Evolutionary conservation across 192 early-diverging fungal species (phyloP).

Genomic region (Paraglomus brasilianum): DNA sequence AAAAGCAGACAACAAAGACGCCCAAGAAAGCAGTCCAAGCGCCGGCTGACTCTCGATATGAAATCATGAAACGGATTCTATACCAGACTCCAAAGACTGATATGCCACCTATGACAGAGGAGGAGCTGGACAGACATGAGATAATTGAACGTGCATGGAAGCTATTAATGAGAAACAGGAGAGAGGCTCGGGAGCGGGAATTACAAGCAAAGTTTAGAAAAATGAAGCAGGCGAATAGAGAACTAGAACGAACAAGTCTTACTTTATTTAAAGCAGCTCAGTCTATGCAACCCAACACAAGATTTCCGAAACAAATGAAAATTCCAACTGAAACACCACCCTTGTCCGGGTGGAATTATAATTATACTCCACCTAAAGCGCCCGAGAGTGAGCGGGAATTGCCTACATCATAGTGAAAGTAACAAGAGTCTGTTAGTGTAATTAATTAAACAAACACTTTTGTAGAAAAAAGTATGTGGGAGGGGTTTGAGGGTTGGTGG

Average conservation of each 20-base stretch:
- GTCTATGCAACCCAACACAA: slow-evolving; percentile 47
- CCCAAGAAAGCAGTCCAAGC: no score
- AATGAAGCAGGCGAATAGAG: slow-evolving; percentile 64
- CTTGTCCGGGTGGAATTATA: slow-evolving; percentile 68
- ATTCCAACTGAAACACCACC: slow-evolving; percentile 75
- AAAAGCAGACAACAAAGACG: no score
- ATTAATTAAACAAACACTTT: no score
- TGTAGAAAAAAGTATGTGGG: no score
- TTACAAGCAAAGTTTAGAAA: slow-evolving; percentile 58
- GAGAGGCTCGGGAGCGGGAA: slow-evolving; percentile 44
- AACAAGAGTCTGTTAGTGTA: no score
- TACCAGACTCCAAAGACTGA: slow-evolving; percentile 52
- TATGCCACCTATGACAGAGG: slow-evolving; percentile 49
- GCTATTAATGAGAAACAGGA: slow-evolving; percentile 48
- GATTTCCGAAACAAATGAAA: slow-evolving; percentile 71
- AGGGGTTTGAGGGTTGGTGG: no score
- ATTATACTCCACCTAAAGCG: slow-evolving; percentile 30
- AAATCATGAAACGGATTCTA: slow-evolving; percentile 70
- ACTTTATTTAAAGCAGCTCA: slow-evolving; percentile 64
- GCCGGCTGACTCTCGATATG: slow-evolving; percentile 62
- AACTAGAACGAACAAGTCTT: slow-evolving; percentile 58
- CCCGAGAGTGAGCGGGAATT: slow-evolving; percentile 2
- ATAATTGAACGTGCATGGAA: slow-evolving; percentile 74
- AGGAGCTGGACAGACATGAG: slow-evolving; percentile 63
- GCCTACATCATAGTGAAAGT: no score